Evolutionary conservation across 495 filamentous ascomycete genomes (phyloP).

Genomic region (Daldinia loculata): DNA sequence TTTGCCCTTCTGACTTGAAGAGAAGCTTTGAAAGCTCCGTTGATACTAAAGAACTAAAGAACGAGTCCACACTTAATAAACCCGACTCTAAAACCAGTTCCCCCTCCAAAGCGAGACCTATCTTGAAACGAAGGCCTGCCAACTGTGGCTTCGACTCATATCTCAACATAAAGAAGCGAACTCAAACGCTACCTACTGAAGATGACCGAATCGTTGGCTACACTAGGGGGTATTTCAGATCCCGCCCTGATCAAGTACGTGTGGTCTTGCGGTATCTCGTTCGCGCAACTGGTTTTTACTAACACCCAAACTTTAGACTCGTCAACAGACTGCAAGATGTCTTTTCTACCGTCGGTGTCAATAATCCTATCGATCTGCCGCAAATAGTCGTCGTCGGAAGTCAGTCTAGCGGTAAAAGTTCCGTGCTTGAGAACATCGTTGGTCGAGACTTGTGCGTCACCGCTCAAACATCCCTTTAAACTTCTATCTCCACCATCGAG

Average conservation of each 20-base stretch:
- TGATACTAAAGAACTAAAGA: slow-evolving; percentile 6
- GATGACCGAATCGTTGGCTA: slow-evolving; percentile 49
- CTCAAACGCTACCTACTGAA: slow-evolving; percentile 15
- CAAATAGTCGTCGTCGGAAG: slow-evolving; percentile 99
- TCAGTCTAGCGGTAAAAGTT: slow-evolving; percentile 99
- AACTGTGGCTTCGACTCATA: slow-evolving; percentile 17
- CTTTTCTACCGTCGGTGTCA: slow-evolving; percentile 96
- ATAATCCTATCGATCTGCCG: slow-evolving; percentile 98
- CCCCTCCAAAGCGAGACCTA: slow-evolving; percentile 14
- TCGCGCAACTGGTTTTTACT: slow-evolving; percentile 32
- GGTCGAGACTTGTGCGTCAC: slow-evolving; percentile 92
- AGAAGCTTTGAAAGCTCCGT: background rate
- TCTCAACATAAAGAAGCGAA: slow-evolving; percentile 6
- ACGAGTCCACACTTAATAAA: slow-evolving; percentile 10
- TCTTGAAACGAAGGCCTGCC: background rate
- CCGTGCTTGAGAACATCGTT: slow-evolving; percentile 99
- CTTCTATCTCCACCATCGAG: slow-evolving; percentile 11
- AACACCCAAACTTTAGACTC: slow-evolving; percentile 65
- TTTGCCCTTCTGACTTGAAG: slow-evolving; percentile 6
- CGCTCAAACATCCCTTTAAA: slow-evolving; percentile 2
- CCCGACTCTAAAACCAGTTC: slow-evolving; percentile 19
- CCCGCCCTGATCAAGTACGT: slow-evolving; percentile 66
- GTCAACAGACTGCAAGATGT: slow-evolving; percentile 99
- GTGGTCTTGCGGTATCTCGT: slow-evolving; percentile 42
- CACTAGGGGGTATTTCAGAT: slow-evolving; percentile 65